These are phyloP conservation scores for Debaryomyces nepalensis DNA, from an alignment of 1,139 yeast genomes.

Conservation along the genomic window DNA sequence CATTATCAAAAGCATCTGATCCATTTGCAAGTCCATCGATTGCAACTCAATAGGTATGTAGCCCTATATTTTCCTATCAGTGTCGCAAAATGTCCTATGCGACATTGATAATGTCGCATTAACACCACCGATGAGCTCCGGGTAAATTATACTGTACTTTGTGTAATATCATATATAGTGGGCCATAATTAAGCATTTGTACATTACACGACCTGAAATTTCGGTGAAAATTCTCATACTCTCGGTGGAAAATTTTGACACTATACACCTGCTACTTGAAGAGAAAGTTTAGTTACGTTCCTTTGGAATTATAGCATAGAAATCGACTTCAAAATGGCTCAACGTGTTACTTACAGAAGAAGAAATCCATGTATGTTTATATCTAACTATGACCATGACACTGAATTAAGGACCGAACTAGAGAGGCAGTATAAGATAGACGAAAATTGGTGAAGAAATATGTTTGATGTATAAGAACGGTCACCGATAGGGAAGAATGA, in stretches of 20 bases:
- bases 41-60: not conserved
- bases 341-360: slow-evolving; percentile 59
- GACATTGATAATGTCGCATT: slow-evolving; percentile 1
- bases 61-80: not conserved
- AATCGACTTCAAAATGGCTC: slow-evolving; percentile 40
- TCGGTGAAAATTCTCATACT: slow-evolving; percentile 11
- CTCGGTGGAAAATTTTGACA: slow-evolving; percentile 10
- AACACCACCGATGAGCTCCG: not conserved
- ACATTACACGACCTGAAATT: not conserved
- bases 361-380: slow-evolving; percentile 44
- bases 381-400: slow-evolving; percentile 3
- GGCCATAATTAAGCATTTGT: slow-evolving; percentile 2
- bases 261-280: slow-evolving; percentile 1
- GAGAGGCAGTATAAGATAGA: not conserved
- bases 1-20: no score
- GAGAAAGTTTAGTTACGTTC: slow-evolving; percentile 9
- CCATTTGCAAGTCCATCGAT: no score
- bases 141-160: slow-evolving; percentile 1
- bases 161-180: not conserved
- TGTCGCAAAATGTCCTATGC: no score
- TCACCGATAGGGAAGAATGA: no score
- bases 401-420: slow-evolving; percentile 1
- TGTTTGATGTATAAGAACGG: no score
- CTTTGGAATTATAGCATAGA: slow-evolving; percentile 12
- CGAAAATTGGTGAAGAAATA: no score